A percentile compares a stretch with the other conserved stretches of the same genome.
phyloP scores from a whole-genome alignment of 768 basidiomycete species.

The Pleurotus cornucopiae region DNA sequence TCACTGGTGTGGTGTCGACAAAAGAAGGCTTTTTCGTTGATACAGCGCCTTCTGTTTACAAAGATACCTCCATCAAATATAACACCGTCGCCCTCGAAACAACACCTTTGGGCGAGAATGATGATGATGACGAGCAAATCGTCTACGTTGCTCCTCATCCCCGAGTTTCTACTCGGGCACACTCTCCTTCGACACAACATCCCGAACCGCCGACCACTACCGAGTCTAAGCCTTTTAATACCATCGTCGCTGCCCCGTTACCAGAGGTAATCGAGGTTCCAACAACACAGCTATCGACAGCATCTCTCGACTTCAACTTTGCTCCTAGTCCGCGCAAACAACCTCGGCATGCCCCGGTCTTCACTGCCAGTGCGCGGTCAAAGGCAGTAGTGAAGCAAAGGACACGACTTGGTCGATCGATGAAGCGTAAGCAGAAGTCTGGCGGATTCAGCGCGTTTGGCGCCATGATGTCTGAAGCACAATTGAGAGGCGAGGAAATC shows the following conservation, averaged over 20 bases:
- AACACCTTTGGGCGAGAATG: slow-evolving; percentile 9
- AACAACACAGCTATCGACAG: slow-evolving; percentile 7
- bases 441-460: slow-evolving; percentile 45
- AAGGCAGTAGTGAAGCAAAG: slow-evolving; percentile 21
- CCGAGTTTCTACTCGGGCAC: slow-evolving; percentile 23
- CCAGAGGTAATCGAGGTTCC: background rate
- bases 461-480: slow-evolving; percentile 51
- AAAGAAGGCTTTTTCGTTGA: slow-evolving; percentile 23
- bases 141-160: slow-evolving; percentile 79
- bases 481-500: slow-evolving; percentile 36
- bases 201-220: background rate
- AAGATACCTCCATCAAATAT: background rate
- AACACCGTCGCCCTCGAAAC: background rate
- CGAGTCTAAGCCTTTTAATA: background rate
- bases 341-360: slow-evolving; percentile 22
- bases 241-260: too few relatives aligned
- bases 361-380: slow-evolving; percentile 17
- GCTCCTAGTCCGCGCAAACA: slow-evolving; percentile 1
- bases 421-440: slow-evolving; percentile 20
- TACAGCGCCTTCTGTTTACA: background rate
- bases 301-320: slow-evolving; percentile 19
- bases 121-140: slow-evolving; percentile 63
- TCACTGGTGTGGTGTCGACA: slow-evolving; percentile 10
- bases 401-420: slow-evolving; percentile 17
- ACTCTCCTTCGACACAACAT: slow-evolving; percentile 18